Percentiles rank a stretch among this genome's conserved stretches.
phyloP scores from a whole-genome alignment of 352 stramenopile genomes.

The Pythium phragmitis region DNA sequence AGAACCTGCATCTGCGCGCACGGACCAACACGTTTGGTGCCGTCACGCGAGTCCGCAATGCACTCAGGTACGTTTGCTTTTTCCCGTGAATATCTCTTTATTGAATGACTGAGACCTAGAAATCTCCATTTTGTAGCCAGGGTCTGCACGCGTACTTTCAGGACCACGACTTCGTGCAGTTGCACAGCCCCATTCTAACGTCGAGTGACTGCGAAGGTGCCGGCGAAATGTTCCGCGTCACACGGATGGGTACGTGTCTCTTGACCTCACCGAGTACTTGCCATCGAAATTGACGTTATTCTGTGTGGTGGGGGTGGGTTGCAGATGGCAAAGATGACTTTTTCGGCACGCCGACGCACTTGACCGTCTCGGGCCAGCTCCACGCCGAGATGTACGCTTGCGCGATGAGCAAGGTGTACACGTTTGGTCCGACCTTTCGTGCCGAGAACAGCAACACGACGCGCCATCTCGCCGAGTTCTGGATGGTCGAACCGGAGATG shows the following conservation, averaged over 20 bases:
- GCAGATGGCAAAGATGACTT: slow-evolving; percentile 91
- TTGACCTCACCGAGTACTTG: slow-evolving; percentile 14
- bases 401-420: slow-evolving; percentile 98
- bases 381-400: slow-evolving; percentile 97
- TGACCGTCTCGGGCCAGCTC: slow-evolving; percentile 93
- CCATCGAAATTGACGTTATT: slow-evolving; percentile 12
- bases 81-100: too few relatives aligned
- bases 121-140: slow-evolving; percentile 30
- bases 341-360: slow-evolving; percentile 91
- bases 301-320: not conserved
- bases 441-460: slow-evolving; percentile 98
- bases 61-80: slow-evolving; percentile 53
- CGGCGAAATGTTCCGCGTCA: slow-evolving; percentile 97
- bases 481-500: slow-evolving; percentile 98
- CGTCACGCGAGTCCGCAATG: slow-evolving; percentile 93
- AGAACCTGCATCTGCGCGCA: slow-evolving; percentile 95
- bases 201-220: slow-evolving; percentile 97
- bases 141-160: slow-evolving; percentile 76
- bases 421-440: slow-evolving; percentile 98
- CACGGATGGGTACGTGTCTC: slow-evolving; percentile 50
- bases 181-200: slow-evolving; percentile 95
- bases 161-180: slow-evolving; percentile 71
- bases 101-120: too few relatives aligned
- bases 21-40: slow-evolving; percentile 97
- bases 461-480: slow-evolving; percentile 97